Base-by-base conservation (phyloP, 768 basidiomycete species). In the Galerina marginata region DNA sequence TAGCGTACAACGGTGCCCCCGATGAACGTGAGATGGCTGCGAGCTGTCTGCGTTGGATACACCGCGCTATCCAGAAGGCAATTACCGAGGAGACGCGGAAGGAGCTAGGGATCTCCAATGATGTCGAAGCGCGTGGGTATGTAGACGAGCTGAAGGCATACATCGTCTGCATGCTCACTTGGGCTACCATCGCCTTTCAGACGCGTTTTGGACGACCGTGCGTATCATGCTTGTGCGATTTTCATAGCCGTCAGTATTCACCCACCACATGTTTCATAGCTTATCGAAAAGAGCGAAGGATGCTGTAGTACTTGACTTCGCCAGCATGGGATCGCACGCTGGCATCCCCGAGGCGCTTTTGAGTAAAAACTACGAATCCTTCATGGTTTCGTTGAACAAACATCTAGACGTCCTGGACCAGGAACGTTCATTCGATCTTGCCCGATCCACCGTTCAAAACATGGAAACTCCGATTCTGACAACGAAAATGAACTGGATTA, bases 181-280 rank as follows among this genome's bases (percentile, higher is more conserved):
- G 26, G 16, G n/a, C 53, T 9, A 54, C 53, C 3, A 54, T 54
- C 11, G 40, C 53, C 23, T 54, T 54, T 15, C 53, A 54, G 15
- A 15, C 4, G 9, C 53, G 53, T 16, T 54, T 42, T 33, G 53
- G 53, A 3, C 25, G 53, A 43, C 53, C 40, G 53, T 54, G 14
- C 29, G 53, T 54, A 15, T 23, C 23, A 7, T 33, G 2, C 29
- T 26, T 43, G 0, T 29, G 11, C 4, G 4, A 12, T n/a, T 43
- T 12, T n/a, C 15, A 36, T 4, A 6, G 4, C 1, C 29, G 42
- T 29, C 42, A 11, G 23, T 7, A 9, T 7, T 7, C 33, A n/a
- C 9, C 3, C 6, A 15, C 37, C 11, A 9, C 2, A 2, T 16
- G 2, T 15, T 9, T 14, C 15, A 16, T 25, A 54, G 53, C 6